These are phyloP conservation scores for Glycine tomentella DNA, from an alignment of 306 rosid species.

Conservation along the genomic window DNA sequence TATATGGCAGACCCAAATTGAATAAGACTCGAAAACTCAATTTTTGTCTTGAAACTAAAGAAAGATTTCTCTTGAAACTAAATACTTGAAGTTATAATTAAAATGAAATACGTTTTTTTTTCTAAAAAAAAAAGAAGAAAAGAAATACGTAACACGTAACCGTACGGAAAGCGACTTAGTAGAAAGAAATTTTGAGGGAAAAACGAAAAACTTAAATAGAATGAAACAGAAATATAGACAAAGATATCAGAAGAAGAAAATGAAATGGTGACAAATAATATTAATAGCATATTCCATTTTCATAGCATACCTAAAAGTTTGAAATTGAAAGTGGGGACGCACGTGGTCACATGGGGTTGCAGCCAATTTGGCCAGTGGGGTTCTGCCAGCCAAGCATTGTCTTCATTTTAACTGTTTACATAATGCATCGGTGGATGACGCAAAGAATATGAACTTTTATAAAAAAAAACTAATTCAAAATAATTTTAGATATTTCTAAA, in stretches of 20 bases:
- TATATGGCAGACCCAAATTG: neutral
- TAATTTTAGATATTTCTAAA: neutral
- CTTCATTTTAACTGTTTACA: neutral
- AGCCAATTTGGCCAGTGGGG: constrained; percentile 24
- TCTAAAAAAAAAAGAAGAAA: no score
- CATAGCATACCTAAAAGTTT: neutral
- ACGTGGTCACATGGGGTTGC: constrained; percentile 61
- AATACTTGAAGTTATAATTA: neutral
- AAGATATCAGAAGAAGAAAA: no score
- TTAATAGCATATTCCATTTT: no score
- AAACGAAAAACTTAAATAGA: neutral
- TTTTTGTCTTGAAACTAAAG: neutral
- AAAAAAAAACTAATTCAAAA: no score
- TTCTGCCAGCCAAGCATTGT: constrained; percentile 52
- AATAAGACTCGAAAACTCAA: constrained; percentile 3
- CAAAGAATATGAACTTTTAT: no score
- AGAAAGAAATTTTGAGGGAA: neutral
- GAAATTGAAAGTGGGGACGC: constrained; percentile 30
- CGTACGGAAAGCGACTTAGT: neutral
- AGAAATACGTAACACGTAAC: no score
- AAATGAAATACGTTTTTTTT: neutral
- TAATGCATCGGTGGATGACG: no score
- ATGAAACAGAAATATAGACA: no score
- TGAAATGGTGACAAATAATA: no score
- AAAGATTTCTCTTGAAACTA: neutral